Evolutionary conservation across 75 land plant genomes (phyloP), one percentile per base, ranked within the genome.

Genomic region (Sequoiadendron giganteum): DNA sequence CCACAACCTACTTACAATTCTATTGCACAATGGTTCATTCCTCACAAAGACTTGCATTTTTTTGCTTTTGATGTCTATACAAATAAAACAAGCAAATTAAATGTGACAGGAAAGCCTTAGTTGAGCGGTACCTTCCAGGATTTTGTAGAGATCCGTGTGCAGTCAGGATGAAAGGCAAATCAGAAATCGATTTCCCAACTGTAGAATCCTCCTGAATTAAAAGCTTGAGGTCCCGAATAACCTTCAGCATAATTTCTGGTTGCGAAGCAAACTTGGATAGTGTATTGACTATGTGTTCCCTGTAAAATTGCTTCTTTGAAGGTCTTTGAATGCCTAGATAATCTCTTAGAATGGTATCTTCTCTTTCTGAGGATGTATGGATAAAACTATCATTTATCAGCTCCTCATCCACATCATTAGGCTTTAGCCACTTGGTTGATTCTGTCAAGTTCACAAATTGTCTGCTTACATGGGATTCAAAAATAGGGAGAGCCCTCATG

Each of bases 371-470:
- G 25, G 92, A 95, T 56, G 93, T 86, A 15, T 90, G 92, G 39
- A 97, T 86, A 90, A 97, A 96, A 47, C 87, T 91, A 49, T 91
- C 96, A 91, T 92, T 88, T 86, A 97, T 78, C 81, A 97, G 91
- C 84, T 93, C 93, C 72, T 94, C 96, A 88, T 86, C 88, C 1
- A 97, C 86, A 75, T 94, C 92, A 72, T 86, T 86, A 75, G 99
- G 99, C 85, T 91, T 93, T 77, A 97, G 89, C 92, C 91, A 93
- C 79, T 92, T 91, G 13, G 49, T 85, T 30, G 93, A 87, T 48
- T 91, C 86, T 47, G 87, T 55, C 89, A 97, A 89, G 86, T 90
- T 88, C 1, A 88, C 89, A 81, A 91, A 93, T 47, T 86, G 86
- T 89, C 93, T 93, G 77, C 91, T 93, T 86, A 84, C 90, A 87